Conservation (phyloP, 2,329 filamentous ascomycete species). For the Pleoardoris graminearum region DNA sequence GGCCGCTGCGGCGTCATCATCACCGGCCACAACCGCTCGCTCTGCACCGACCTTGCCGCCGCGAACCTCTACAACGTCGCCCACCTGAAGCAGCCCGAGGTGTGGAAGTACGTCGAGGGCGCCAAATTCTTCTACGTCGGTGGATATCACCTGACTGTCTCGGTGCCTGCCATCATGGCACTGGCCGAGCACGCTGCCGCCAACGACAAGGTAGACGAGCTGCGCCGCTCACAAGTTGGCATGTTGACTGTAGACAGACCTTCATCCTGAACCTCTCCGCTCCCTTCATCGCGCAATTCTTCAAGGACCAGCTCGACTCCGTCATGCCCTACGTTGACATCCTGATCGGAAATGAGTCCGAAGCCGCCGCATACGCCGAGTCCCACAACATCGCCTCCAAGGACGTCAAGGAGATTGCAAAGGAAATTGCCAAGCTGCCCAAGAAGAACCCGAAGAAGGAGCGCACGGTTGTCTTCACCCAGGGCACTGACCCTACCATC, state of each 20-base stretch:
- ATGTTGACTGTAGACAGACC: constrained; percentile 45
- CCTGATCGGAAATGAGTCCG: constrained; percentile 95
- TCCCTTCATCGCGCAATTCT: constrained; percentile 95
- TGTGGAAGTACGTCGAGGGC: constrained; percentile 90
- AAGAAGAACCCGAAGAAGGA: constrained; percentile 88
- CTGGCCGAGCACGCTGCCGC: constrained; percentile 86
- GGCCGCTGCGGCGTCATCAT: constrained; percentile 96
- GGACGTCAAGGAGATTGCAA: constrained; percentile 82
- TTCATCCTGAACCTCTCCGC: constrained; percentile 92
- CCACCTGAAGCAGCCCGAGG: constrained; percentile 85
- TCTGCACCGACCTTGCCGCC: constrained; percentile 93
- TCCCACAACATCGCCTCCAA: constrained; percentile 73
- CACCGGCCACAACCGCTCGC: constrained; percentile 91
- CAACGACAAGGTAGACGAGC: constrained; percentile 74
- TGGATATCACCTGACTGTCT: constrained; percentile 97
- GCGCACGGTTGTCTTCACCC: constrained; percentile 88
- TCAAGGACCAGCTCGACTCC: constrained; percentile 91
- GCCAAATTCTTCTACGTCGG: constrained; percentile 91
- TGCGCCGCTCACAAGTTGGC: not conserved
- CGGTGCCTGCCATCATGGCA: constrained; percentile 84
- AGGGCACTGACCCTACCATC: constrained; percentile 89
- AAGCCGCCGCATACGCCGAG: constrained; percentile 85
- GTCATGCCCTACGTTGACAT: constrained; percentile 92
- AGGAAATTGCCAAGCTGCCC: constrained; percentile 81
- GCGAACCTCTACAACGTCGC: constrained; percentile 97